Percentiles rank a stretch among this genome's conserved stretches.
Evolutionary conservation across 2,329 filamentous ascomycete genomes (phyloP).

Genomic region (Exophiala aquamarina): DNA sequence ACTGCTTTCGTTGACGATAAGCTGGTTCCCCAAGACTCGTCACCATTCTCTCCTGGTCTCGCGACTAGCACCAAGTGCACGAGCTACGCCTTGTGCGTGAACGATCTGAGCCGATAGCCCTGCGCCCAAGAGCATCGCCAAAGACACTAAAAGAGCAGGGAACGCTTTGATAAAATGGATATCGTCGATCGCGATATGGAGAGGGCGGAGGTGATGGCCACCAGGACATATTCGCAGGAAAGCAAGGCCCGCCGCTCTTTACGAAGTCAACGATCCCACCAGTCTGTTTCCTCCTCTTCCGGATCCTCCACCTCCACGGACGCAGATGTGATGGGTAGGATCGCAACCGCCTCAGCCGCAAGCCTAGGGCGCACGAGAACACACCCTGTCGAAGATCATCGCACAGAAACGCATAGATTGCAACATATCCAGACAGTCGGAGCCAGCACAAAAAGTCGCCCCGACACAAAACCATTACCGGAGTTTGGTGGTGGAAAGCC

Average conservation of each 20-base stretch:
- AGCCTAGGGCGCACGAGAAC: constrained; percentile 23
- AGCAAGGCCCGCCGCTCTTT: constrained; percentile 24
- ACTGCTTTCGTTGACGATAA: too few species aligned
- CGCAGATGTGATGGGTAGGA: constrained; percentile 20
- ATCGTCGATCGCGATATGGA: constrained; percentile 37
- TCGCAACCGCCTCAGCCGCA: constrained; percentile 23
- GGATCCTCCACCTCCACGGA: constrained; percentile 27
- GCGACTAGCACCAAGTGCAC: too few species aligned
- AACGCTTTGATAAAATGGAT: constrained; percentile 33
- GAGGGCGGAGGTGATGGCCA: constrained; percentile 36
- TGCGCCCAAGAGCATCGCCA: constrained; percentile 33
- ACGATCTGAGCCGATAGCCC: too few species aligned
- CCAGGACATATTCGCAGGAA: constrained; percentile 22
- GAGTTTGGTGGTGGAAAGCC: constrained; percentile 56
- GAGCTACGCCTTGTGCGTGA: constrained; percentile 63
- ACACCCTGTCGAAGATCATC: constrained; percentile 27
- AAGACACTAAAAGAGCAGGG: not conserved
- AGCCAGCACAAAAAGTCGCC: constrained; percentile 32
- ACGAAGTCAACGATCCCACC: constrained; percentile 16
- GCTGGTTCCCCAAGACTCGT: too few species aligned
- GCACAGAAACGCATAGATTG: constrained; percentile 29
- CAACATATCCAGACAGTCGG: constrained; percentile 46
- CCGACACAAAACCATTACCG: constrained; percentile 36
- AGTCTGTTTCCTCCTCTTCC: constrained; percentile 26
- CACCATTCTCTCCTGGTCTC: too few species aligned